Conservation (phyloP, 2,329 filamentous ascomycete genomes). For the Colletotrichum sp. region DNA sequence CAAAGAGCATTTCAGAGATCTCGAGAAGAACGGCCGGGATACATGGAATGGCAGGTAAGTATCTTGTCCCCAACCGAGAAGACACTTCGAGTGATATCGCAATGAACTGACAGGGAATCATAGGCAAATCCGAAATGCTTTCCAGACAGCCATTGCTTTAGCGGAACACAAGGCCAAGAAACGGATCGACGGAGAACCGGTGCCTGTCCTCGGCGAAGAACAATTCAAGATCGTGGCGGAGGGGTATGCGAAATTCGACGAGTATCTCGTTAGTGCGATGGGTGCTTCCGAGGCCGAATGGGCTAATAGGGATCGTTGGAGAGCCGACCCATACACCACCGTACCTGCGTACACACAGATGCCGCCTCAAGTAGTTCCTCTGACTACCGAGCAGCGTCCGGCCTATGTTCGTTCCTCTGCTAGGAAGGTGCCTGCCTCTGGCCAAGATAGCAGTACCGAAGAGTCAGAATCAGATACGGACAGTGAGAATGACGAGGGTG, state of each 20-base stretch:
- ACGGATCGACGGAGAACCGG: background rate
- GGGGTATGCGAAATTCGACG: background rate
- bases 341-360: background rate
- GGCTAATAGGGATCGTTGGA: background rate
- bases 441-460: background rate
- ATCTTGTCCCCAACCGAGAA: background rate
- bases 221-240: background rate
- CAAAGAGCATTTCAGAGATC: background rate
- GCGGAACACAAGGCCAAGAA: constrained; percentile 11
- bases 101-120: background rate
- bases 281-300: background rate
- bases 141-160: constrained; percentile 26
- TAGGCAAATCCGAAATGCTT: constrained; percentile 29
- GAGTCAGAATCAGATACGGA: background rate
- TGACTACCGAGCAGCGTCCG: background rate
- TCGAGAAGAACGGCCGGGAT: background rate
- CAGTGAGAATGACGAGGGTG: rapidly evolving
- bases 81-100: rapidly evolving
- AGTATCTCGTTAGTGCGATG: background rate
- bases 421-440: background rate
- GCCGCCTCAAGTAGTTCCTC: background rate
- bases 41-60: constrained; percentile 25
- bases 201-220: background rate
- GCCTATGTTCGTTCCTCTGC: background rate
- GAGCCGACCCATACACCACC: background rate